Evolutionary conservation across 164 flowering plant genomes (phyloP).

Genomic region (Akebia trifoliata): DNA sequence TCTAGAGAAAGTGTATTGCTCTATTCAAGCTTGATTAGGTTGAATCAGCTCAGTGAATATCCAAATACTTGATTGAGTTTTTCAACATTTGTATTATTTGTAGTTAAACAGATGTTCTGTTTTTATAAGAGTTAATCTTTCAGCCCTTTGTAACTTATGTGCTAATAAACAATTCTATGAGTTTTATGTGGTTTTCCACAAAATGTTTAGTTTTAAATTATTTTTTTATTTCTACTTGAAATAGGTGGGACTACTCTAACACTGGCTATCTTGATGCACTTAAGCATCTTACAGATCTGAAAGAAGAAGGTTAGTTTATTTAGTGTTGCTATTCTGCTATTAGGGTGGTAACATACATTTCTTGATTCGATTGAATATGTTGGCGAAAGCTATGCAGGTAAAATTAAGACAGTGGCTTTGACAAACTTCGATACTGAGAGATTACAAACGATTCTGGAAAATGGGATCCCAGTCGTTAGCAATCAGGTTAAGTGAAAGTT

Average conservation of each 20-base stretch:
- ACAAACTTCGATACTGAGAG: constrained; percentile 97
- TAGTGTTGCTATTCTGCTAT: constrained; percentile 1
- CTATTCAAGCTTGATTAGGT: too few species aligned
- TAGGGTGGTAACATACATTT: constrained; percentile 1
- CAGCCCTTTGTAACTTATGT: too few species aligned
- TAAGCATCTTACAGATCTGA: constrained; percentile 91
- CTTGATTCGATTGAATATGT: constrained; percentile 21
- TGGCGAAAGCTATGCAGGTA: constrained; percentile 57
- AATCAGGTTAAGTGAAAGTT: constrained; percentile 58
- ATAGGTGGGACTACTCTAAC: constrained; percentile 98
- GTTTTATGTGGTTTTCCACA: neutral
- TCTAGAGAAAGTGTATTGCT: too few species aligned
- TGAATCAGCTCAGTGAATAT: too few species aligned
- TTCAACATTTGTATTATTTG: too few species aligned
- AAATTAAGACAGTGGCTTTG: constrained; percentile 91
- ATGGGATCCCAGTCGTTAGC: constrained; percentile 89
- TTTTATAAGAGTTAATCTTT: too few species aligned
- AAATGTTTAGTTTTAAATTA: neutral
- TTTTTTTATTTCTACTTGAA: constrained; percentile 8
- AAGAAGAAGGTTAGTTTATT: constrained; percentile 71
- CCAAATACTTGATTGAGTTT: too few species aligned
- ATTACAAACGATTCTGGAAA: constrained; percentile 73
- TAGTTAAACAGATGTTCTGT: too few species aligned
- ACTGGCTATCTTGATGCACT: constrained; percentile 94
- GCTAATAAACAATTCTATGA: too few species aligned